Conservation (phyloP, 2,329 filamentous ascomycete species). For the Gnomoniopsis smithogilvyi region DNA sequence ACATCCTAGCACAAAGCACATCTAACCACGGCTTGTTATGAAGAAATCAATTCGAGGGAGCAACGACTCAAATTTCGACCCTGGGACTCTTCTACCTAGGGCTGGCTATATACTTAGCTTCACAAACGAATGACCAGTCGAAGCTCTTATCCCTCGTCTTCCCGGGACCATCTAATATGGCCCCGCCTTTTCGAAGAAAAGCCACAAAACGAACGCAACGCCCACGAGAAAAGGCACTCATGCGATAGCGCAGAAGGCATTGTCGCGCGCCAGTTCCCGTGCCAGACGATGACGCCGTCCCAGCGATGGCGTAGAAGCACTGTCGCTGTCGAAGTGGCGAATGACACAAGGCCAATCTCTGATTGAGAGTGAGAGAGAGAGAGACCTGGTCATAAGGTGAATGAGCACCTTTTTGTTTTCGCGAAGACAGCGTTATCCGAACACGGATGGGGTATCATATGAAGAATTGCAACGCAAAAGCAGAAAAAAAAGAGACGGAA, state of each 20-base stretch:
- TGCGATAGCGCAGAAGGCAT: slow-evolving; percentile 53
- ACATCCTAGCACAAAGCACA: too few species aligned
- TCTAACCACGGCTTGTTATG: neutral
- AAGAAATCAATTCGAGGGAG: neutral
- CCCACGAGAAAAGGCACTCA: slow-evolving; percentile 16
- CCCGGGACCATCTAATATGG: neutral
- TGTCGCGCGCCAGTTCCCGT: slow-evolving; percentile 43
- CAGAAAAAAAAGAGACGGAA: slow-evolving; percentile 23
- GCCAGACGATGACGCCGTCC: slow-evolving; percentile 46
- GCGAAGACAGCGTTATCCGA: slow-evolving; percentile 46
- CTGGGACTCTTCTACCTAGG: neutral
- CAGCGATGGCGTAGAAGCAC: slow-evolving; percentile 55
- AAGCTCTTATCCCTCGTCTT: neutral
- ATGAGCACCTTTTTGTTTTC: slow-evolving; percentile 18
- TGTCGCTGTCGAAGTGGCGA: slow-evolving; percentile 46
- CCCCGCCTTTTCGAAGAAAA: neutral
- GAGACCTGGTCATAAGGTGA: neutral
- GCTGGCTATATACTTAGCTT: neutral
- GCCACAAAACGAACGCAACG: slow-evolving; percentile 12
- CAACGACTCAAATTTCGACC: neutral
- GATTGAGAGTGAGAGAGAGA: slow-evolving; percentile 24
- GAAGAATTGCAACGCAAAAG: slow-evolving; percentile 29
- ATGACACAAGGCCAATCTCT: slow-evolving; percentile 12
- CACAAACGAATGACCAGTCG: neutral
- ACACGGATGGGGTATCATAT: slow-evolving; percentile 55